Base-by-base conservation (phyloP, 2,329 filamentous ascomycete genomes). In the Cytospora piceicola region DNA sequence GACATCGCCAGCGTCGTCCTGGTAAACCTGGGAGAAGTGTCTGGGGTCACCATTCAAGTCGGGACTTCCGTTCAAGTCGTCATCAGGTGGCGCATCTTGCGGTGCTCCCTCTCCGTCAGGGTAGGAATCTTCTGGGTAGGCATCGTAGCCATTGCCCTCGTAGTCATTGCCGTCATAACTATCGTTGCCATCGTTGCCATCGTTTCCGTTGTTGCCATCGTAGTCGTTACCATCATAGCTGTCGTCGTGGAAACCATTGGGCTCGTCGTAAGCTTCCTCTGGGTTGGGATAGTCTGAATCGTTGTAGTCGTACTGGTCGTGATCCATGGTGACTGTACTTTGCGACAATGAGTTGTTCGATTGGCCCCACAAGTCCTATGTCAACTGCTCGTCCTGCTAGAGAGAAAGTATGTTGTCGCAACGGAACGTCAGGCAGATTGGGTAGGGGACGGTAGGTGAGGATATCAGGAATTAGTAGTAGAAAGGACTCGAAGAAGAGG, bases 1-100 rank as follows among this genome's bases (percentile, higher is more conserved):
- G 36, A 66, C 39, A 52, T 51, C 56, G 17, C 63, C 55, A 24
- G 63, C 57, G 24, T 67, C 66, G n/a, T 61, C 58, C 39, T 61
- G 42, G 42, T 68, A 68, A 24, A 68, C 39, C 27, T 68, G 63
- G n/a, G 66, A 68, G 51, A 63, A 52, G 58, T 68, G 63, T 49
- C 52, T 68, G 14, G 63, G 66, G 22, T 68, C 64, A 3, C 56
- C 32, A 46, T 55, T 49, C n/a, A 63, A 34, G n/a, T 46, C 59
- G 15, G n/a, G 30, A 22, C 39, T 54, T 52, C 27, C 55, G 20
- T 55, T 58, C 8, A 56, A 34, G 34, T 62, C 58, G n/a, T 60
- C 66, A n/a, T 24, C 9, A 24, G 49, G 24, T 14, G 42, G 22
- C 24, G 39, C 58, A 17, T 42, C 14, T 20, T 61, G 57, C 51